Percentiles rank a stretch among this genome's conserved stretches.
These are phyloP conservation scores for Fusarium devonianum DNA, from an alignment of 2,329 filamentous ascomycete genomes.

Conservation along the genomic window DNA sequence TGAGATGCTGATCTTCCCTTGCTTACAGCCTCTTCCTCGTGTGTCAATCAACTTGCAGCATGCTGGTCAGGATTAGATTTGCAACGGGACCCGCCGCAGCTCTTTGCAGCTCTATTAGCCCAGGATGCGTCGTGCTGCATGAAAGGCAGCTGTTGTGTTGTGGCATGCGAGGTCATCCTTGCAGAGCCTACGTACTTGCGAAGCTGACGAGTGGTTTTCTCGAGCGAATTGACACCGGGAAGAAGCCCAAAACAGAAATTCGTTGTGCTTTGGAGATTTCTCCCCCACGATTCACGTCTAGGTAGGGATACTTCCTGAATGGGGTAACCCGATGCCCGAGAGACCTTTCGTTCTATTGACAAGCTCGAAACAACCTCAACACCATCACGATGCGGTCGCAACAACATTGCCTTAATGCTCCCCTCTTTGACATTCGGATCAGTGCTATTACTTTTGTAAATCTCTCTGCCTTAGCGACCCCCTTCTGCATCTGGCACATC, in stretches of 20 bases:
- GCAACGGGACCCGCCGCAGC: conserved; percentile 22
- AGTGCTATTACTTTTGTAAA: conserved; percentile 1
- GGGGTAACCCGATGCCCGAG: conserved; percentile 23
- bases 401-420: too few relatives aligned
- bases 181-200: conserved; percentile 7
- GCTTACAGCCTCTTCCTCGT: too few relatives aligned
- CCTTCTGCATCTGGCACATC: conserved; percentile 4
- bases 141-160: conserved; percentile 11
- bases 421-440: too few relatives aligned
- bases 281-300: conserved; percentile 3
- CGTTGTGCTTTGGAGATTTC: conserved; percentile 1
- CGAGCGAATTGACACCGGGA: conserved; percentile 9
- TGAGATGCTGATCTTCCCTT: neutral
- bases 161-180: conserved; percentile 14
- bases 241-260: conserved; percentile 1
- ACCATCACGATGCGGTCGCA: conserved; percentile 12
- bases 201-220: conserved; percentile 23
- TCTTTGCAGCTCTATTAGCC: conserved; percentile 22
- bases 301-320: conserved; percentile 13
- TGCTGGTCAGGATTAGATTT: too few relatives aligned
- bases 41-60: too few relatives aligned
- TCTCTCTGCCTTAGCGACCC: too few relatives aligned
- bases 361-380: conserved; percentile 11
- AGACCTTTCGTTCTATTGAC: conserved; percentile 8
- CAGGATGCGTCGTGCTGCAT: conserved; percentile 39